A percentile compares a stretch with the other conserved stretches of the same genome.
Conservation (phyloP, 495 filamentous ascomycete species). For the Staphylotrichum longicolle region DNA sequence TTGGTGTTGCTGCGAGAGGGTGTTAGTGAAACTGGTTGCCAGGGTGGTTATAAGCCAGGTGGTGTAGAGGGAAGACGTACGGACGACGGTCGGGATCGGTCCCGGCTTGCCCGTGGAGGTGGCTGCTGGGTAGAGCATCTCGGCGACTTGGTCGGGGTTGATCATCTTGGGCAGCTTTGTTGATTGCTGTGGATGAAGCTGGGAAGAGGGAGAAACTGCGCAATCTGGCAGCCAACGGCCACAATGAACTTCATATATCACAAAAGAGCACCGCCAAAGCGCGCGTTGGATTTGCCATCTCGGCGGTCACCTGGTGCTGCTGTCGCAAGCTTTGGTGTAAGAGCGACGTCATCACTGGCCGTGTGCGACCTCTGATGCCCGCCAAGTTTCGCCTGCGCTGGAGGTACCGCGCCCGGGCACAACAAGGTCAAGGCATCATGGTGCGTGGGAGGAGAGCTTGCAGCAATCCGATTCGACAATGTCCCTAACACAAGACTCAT, state of each 20-base stretch:
- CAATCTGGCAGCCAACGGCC: no score
- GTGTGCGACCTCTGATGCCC: constrained; percentile 13
- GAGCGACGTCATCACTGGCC: constrained; percentile 33
- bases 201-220: no score
- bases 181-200: not conserved
- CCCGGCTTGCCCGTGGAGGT: constrained; percentile 16
- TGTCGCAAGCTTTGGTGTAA: constrained; percentile 23
- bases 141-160: constrained; percentile 23
- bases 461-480: constrained; percentile 20
- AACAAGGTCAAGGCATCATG: not conserved
- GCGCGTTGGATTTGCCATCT: constrained; percentile 3
- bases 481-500: not conserved
- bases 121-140: constrained; percentile 26
- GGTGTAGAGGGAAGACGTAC: constrained; percentile 18
- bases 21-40: not conserved
- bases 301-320: constrained; percentile 21
- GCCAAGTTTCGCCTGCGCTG: not conserved
- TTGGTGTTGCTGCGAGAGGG: constrained; percentile 25
- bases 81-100: constrained; percentile 35
- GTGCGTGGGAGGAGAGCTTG: not conserved
- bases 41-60: not conserved
- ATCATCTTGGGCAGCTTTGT: constrained; percentile 23
- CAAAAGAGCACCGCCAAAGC: no score
- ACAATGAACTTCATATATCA: no score
- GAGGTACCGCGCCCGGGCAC: not conserved